These are phyloP conservation scores for Rosa multiflora DNA, from an alignment of 306 rosid species.

Conservation along the genomic window DNA sequence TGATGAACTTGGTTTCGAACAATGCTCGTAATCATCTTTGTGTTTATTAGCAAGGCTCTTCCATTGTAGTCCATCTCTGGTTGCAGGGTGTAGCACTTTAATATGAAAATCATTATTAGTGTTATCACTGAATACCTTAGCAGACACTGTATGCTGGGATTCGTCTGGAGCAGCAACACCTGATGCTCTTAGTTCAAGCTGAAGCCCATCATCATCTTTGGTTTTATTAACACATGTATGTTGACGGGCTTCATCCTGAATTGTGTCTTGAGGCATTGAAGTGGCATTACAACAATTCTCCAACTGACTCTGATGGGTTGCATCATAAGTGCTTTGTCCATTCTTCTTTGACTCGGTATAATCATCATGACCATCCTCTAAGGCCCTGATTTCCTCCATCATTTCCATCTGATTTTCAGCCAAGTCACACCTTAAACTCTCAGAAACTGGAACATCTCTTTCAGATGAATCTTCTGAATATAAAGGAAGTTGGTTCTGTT, in stretches of 20 bases:
- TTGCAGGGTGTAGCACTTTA: constrained; percentile 19
- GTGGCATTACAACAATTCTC: constrained; percentile 23
- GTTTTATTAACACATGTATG: constrained; percentile 6
- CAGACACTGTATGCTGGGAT: constrained; percentile 8
- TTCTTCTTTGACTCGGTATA: constrained; percentile 30
- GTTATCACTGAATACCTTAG: constrained; percentile 17
- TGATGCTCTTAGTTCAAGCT: constrained; percentile 30
- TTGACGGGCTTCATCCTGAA: constrained; percentile 2
- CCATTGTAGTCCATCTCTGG: constrained; percentile 25
- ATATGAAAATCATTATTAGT: constrained; percentile 29
- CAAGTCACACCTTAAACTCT: constrained; percentile 18
- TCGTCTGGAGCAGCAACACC: constrained; percentile 16
- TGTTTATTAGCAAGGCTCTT: constrained; percentile 13
- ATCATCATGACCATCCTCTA: constrained; percentile 27
- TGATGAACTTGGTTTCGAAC: not conserved
- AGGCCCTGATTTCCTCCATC: constrained; percentile 25
- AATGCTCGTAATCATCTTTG: not conserved
- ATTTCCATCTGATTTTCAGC: constrained; percentile 24
- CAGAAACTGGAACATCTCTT: constrained; percentile 8
- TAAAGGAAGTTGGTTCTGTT: constrained; percentile 31
- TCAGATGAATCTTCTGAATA: constrained; percentile 34
- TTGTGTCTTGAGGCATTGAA: constrained; percentile 13
- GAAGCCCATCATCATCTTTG: constrained; percentile 12
- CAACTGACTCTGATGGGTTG: constrained; percentile 27
- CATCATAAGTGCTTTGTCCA: constrained; percentile 19